These are phyloP conservation scores for Groenewaldozyma salmanticensis DNA, from an alignment of 805 yeast genomes.

Conservation along the genomic window DNA sequence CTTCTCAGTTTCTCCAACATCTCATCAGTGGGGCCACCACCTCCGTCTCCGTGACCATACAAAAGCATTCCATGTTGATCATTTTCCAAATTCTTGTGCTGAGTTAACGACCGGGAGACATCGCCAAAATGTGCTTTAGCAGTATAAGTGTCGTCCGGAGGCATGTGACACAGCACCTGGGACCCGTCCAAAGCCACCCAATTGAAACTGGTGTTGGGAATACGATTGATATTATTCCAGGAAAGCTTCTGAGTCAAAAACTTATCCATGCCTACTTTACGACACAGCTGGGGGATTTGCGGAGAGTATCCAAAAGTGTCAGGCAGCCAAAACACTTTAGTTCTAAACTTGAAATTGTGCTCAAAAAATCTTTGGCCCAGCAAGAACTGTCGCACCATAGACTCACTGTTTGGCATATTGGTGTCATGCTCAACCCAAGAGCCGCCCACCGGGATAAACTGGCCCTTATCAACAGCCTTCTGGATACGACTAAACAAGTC, in stretches of 20 bases:
- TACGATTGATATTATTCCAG: constrained; percentile 90
- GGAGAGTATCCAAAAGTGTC: constrained; percentile 96
- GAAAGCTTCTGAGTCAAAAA: constrained; percentile 89
- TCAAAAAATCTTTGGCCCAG: constrained; percentile 83
- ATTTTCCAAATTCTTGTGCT: constrained; percentile 75
- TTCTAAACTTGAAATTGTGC: constrained; percentile 65
- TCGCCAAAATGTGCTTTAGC: constrained; percentile 92
- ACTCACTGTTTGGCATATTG: constrained; percentile 90
- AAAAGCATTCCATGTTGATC: constrained; percentile 74
- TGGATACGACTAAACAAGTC: constrained; percentile 56
- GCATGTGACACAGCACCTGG: constrained; percentile 93
- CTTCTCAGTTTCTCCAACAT: constrained; percentile 90
- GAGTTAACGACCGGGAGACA: constrained; percentile 65
- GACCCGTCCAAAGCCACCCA: constrained; percentile 95
- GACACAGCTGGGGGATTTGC: constrained; percentile 88
- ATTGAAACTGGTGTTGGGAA: constrained; percentile 85
- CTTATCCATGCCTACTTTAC: constrained; percentile 71
- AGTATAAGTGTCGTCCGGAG: constrained; percentile 93
- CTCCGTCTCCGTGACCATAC: constrained; percentile 96
- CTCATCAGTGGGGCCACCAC: constrained; percentile 94
- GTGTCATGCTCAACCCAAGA: constrained; percentile 98
- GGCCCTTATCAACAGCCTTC: constrained; percentile 52
- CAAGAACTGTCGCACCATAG: constrained; percentile 76
- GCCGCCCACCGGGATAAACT: constrained; percentile 89
- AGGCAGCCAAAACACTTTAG: constrained; percentile 86